Percentiles rank a stretch among this genome's conserved stretches.
These are phyloP conservation scores for Cryptomeria japonica DNA, from an alignment of 75 land plant species.

Conservation along the genomic window DNA sequence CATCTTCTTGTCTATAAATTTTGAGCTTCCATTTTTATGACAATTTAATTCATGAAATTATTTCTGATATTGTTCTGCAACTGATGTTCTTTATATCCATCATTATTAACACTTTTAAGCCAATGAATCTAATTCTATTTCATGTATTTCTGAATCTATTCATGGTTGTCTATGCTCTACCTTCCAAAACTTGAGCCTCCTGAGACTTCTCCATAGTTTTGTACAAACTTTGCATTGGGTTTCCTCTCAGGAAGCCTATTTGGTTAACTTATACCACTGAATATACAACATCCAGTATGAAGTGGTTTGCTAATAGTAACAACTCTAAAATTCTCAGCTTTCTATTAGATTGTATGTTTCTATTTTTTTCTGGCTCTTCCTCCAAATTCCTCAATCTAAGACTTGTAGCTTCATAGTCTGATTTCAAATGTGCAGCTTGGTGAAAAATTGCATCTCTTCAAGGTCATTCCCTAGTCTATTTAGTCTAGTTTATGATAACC, in stretches of 20 bases:
- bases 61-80: too few species aligned
- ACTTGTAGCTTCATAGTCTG: too few species aligned
- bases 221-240: neutral
- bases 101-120: too few species aligned
- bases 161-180: neutral
- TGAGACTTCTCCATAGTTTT: neutral
- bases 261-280: neutral
- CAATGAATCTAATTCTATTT: neutral
- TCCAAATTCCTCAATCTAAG: too few species aligned
- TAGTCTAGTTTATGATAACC: too few species aligned
- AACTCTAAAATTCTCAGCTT: constrained; percentile 1
- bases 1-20: too few species aligned
- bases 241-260: neutral
- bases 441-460: too few species aligned
- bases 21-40: too few species aligned
- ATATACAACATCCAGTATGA: neutral
- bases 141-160: neutral
- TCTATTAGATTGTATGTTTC: neutral
- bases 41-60: too few species aligned
- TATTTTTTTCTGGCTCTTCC: neutral
- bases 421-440: too few species aligned
- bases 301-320: neutral
- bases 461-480: too few species aligned
- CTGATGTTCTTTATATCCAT: too few species aligned
- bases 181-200: neutral